These are phyloP conservation scores for Myxozyma sirexii DNA, from an alignment of 805 yeast genomes.

Conservation along the genomic window DNA sequence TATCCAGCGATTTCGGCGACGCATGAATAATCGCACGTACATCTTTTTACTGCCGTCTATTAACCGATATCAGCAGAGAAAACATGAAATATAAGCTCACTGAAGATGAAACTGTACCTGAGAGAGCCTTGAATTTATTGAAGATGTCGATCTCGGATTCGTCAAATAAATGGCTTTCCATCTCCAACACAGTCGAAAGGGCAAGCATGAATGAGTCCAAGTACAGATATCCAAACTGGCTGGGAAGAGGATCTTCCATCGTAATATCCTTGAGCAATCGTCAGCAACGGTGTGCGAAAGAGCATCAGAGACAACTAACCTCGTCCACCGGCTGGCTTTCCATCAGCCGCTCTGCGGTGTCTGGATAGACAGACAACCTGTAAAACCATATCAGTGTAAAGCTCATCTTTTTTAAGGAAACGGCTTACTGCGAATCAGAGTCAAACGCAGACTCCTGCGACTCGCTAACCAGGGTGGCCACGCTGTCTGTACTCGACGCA, in stretches of 20 bases:
- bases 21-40: slow-evolving; percentile 31
- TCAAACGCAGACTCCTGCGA: no score
- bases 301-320: neutral
- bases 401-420: no score
- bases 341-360: no score
- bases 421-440: no score
- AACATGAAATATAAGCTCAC: neutral
- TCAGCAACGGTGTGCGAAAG: neutral
- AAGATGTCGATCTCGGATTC: slow-evolving; percentile 21
- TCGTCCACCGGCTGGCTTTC: neutral
- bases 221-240: slow-evolving; percentile 20
- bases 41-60: slow-evolving; percentile 26
- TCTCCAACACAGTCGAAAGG: slow-evolving; percentile 25
- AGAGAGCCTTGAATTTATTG: slow-evolving; percentile 18
- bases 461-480: no score
- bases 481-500: no score
- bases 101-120: no score
- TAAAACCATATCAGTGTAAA: no score
- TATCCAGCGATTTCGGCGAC: slow-evolving; percentile 29
- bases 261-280: neutral
- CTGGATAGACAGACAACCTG: no score
- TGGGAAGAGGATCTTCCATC: neutral
- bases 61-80: neutral
- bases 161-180: slow-evolving; percentile 27
- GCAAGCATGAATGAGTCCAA: slow-evolving; percentile 27